A percentile compares a stretch with the other conserved stretches of the same genome.
Evolutionary conservation across 1,139 yeast species (phyloP).

Genomic region (Nakaseomyces bracarensis): DNA sequence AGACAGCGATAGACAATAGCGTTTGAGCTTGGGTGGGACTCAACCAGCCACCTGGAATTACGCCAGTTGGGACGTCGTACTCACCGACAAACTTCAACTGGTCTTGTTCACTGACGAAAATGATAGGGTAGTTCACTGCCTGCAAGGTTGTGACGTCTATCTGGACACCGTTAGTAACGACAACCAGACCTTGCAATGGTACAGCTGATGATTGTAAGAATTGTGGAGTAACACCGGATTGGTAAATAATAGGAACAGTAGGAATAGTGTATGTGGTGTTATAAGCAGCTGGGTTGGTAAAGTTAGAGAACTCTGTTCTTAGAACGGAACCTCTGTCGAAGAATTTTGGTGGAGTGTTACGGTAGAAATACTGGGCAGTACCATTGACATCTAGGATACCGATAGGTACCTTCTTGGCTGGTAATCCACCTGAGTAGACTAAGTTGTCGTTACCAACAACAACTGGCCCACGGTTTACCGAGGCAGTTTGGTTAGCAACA

Average conservation of each 20-base stretch:
- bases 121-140: slow-evolving; percentile 17
- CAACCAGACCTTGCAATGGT: slow-evolving; percentile 20
- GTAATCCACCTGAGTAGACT: slow-evolving; percentile 26
- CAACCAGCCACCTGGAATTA: slow-evolving; percentile 28
- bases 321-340: slow-evolving; percentile 18
- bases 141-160: slow-evolving; percentile 9
- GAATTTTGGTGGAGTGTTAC: slow-evolving; percentile 18
- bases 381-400: slow-evolving; percentile 17
- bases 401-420: slow-evolving; percentile 23
- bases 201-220: slow-evolving; percentile 14
- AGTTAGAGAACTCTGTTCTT: slow-evolving; percentile 16
- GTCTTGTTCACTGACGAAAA: slow-evolving; percentile 16
- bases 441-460: slow-evolving; percentile 18
- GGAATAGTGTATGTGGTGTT: slow-evolving; percentile 9
- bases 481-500: slow-evolving; percentile 20
- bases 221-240: slow-evolving; percentile 17
- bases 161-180: slow-evolving; percentile 20
- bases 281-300: slow-evolving; percentile 12
- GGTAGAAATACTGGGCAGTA: slow-evolving; percentile 20
- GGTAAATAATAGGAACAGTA: slow-evolving; percentile 23
- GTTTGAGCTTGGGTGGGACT: slow-evolving; percentile 28
- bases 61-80: slow-evolving; percentile 18
- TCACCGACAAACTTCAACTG: slow-evolving; percentile 13
- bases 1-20: slow-evolving; percentile 23
- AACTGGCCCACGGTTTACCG: slow-evolving; percentile 26